Evolutionary conservation across 768 basidiomycete species (phyloP).

Genomic region (Lentinula sp.): DNA sequence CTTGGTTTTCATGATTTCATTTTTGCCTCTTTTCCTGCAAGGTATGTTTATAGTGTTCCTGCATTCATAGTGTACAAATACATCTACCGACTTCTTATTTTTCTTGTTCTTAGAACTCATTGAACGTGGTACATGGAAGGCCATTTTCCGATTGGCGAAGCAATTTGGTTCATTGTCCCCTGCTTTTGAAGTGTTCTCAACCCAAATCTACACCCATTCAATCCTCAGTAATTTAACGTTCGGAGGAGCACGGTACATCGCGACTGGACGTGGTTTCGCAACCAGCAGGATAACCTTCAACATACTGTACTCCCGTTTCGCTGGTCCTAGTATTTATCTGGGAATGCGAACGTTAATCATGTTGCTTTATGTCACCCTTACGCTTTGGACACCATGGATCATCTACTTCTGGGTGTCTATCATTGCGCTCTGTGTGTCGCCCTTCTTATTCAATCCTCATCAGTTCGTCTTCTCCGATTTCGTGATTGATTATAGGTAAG

Average conservation of each 20-base stretch:
- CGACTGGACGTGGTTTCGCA: conserved; percentile 98
- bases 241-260: conserved; percentile 97
- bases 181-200: conserved; percentile 96
- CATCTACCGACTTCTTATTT: conserved; percentile 12
- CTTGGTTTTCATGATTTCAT: conserved; percentile 97
- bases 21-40: conserved; percentile 92
- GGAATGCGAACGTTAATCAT: conserved; percentile 91
- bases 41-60: conserved; percentile 38
- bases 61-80: background rate
- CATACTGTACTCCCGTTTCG: conserved; percentile 96
- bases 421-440: conserved; percentile 84
- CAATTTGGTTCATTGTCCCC: conserved; percentile 94
- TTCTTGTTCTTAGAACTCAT: conserved; percentile 64
- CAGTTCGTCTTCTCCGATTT: conserved; percentile 98
- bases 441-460: conserved; percentile 99
- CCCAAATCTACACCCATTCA: conserved; percentile 97
- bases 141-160: conserved; percentile 85
- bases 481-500: conserved; percentile 88
- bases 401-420: conserved; percentile 99
- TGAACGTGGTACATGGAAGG: conserved; percentile 90
- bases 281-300: conserved; percentile 93
- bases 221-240: conserved; percentile 96
- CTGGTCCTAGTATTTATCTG: conserved; percentile 96
- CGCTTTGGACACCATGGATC: conserved; percentile 87
- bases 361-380: conserved; percentile 89